Evolutionary conservation across 1,284 basidiomycete species (phyloP).

Genomic region (Ustilago loliicola): DNA sequence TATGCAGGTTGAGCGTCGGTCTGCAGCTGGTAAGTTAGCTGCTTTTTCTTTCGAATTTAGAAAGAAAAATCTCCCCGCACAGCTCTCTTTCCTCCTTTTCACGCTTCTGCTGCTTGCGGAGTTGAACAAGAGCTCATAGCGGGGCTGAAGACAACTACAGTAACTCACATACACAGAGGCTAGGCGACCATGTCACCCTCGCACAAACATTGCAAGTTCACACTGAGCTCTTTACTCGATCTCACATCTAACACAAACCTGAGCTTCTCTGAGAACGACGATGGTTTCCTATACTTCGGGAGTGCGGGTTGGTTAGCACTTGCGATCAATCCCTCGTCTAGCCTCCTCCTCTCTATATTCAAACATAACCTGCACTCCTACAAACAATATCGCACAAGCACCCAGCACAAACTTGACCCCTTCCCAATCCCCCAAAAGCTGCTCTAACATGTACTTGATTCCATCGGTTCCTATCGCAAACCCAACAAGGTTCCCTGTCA

Average conservation of each 20-base stretch:
- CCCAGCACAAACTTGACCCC: conserved; percentile 80
- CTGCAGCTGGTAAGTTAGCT: too few relatives aligned
- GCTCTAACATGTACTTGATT: conserved; percentile 78
- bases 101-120: background rate
- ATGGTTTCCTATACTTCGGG: background rate
- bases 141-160: background rate
- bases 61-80: too few relatives aligned
- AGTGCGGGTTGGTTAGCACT: too few relatives aligned
- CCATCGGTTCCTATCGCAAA: conserved; percentile 94
- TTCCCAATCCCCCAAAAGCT: conserved; percentile 78
- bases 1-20: background rate
- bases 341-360: conserved; percentile 71
- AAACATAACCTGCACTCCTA: conserved; percentile 87
- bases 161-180: too few relatives aligned
- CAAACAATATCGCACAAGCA: conserved; percentile 80
- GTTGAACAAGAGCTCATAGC: background rate
- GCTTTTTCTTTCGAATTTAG: too few relatives aligned
- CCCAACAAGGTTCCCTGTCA: conserved; percentile 92
- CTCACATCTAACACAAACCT: background rate
- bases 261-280: too few relatives aligned
- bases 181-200: background rate
- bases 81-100: background rate
- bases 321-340: conserved; percentile 49
- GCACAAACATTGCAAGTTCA: too few relatives aligned
- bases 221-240: background rate